Base-by-base conservation (phyloP, 495 filamentous ascomycete species). In the Penicillium simplicissimum region DNA sequence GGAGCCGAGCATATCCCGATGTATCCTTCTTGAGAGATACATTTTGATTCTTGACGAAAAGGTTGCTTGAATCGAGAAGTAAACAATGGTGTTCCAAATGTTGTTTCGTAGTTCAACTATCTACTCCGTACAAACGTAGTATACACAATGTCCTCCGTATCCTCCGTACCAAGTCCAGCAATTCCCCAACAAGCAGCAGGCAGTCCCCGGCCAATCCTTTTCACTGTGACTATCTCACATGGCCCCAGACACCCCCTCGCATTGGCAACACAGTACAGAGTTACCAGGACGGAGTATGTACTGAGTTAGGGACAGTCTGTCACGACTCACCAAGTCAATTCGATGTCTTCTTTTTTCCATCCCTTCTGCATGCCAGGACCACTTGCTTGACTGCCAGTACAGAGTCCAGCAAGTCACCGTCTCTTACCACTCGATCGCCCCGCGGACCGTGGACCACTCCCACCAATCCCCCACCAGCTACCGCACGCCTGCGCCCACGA, bases 171-270 rank as follows among this genome's bases (percentile, higher is more conserved):
- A 31, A 6, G 28, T 31, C 4, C 28, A 31, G 28, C 28, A 5
- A 31, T 10, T 13, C 2, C 56, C 56, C 56, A 58, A 58, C 31
- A 34, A 49, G 33, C 52, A 19, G 21, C 25, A 42, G n/a, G 6
- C 28, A 31, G 1, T 42, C 40, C 40, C 40, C n/a, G n/a, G 9
- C 40, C 40, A 42, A 7, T 5, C 52, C 33, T 21, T 21, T 37
- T 6, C 28, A 6, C 23, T 25, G 3, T 9, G 17, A 17, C 21
- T 10, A 31, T 35, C 34, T 56, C 60, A 61, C 60, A 68, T 59
- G 63, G n/a, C n/a, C n/a, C 59, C 66, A 57, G 53, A 52, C 65
- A 53, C 52, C 56, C n/a, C 62, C 31, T 19, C 31, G 13, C 45
- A n/a, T 31, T 23, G 19, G 23, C 14, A n/a, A 21, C 17, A 10